Percentiles rank a stretch among this genome's conserved stretches.
Evolutionary conservation across 768 basidiomycete species (phyloP).

Genomic region (Thelephora aurantiotincta): DNA sequence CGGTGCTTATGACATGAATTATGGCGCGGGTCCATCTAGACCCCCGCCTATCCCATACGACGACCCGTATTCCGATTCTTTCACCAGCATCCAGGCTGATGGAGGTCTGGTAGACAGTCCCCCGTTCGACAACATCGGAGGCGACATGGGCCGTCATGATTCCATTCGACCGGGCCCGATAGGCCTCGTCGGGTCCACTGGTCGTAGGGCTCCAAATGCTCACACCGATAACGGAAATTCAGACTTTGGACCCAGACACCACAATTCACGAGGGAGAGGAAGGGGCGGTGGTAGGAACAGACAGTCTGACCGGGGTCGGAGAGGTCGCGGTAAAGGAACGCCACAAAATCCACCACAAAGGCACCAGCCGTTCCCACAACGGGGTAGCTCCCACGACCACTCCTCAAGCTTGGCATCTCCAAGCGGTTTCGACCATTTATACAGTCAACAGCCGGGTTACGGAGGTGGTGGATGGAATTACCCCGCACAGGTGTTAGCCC

Average conservation of each 20-base stretch:
- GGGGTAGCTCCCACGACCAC: background rate
- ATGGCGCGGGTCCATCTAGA: conserved; percentile 38
- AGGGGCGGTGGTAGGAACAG: conserved; percentile 16
- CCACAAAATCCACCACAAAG: background rate
- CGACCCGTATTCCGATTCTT: conserved; percentile 43
- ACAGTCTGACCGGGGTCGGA: conserved; percentile 18
- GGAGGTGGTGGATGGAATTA: background rate
- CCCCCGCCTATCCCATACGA: conserved; percentile 65
- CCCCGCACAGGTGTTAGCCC: conserved; percentile 6
- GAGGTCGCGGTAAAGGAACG: conserved; percentile 13
- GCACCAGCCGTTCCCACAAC: background rate
- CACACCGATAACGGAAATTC: background rate
- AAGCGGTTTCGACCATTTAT: background rate
- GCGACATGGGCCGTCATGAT: too few relatives aligned
- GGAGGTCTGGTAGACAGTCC: background rate
- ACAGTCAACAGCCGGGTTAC: background rate
- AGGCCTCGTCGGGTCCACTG: background rate
- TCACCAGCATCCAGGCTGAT: background rate
- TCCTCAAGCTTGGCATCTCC: background rate
- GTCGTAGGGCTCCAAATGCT: background rate
- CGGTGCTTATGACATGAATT: conserved; percentile 52
- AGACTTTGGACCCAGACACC: background rate
- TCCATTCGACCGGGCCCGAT: too few relatives aligned
- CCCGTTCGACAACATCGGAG: background rate
- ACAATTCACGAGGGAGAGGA: conserved; percentile 20